Percentiles rank a stretch among this genome's conserved stretches.
phyloP scores from a whole-genome alignment of 2,329 filamentous ascomycete species.

The Fusarium hostae region DNA sequence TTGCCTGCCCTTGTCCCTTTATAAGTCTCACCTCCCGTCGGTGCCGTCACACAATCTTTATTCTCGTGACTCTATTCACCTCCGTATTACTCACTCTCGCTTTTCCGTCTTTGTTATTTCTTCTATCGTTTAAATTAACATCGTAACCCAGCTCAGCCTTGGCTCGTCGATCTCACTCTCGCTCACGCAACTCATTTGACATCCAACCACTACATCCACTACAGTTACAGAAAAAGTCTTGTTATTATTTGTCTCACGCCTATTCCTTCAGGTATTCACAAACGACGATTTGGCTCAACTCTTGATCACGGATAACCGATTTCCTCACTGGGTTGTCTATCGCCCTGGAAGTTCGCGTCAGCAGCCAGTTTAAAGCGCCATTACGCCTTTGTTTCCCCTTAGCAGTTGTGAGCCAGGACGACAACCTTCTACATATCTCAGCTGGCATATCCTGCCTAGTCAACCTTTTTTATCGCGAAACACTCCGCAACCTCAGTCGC shows the following conservation, averaged over 20 bases:
- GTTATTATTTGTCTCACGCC: neutral
- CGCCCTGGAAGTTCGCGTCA: constrained; percentile 1
- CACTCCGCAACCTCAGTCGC: constrained; percentile 3
- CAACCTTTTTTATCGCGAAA: neutral
- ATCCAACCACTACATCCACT: constrained; percentile 6
- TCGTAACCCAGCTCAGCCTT: constrained; percentile 7
- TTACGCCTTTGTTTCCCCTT: constrained; percentile 8
- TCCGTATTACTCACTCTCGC: constrained; percentile 20
- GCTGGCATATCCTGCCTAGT: constrained; percentile 3
- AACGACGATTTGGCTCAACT: constrained; percentile 1
- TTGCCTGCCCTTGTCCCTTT: constrained; percentile 34
- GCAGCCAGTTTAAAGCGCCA: constrained; percentile 1
- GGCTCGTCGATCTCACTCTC: constrained; percentile 29
- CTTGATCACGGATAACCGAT: neutral
- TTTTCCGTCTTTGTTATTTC: constrained; percentile 13
- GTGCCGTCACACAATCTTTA: constrained; percentile 10
- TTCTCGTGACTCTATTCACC: constrained; percentile 26
- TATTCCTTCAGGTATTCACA: constrained; percentile 9
- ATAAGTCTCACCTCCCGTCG: constrained; percentile 22
- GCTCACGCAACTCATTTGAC: constrained; percentile 31
- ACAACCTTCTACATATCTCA: neutral
- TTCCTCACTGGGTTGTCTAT: constrained; percentile 9
- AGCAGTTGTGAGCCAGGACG: constrained; percentile 8
- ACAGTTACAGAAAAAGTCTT: constrained; percentile 1
- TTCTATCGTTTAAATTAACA: constrained; percentile 17